Base-by-base conservation (phyloP, 2,329 filamentous ascomycete genomes). In the Trichoderma atrobrunneum region DNA sequence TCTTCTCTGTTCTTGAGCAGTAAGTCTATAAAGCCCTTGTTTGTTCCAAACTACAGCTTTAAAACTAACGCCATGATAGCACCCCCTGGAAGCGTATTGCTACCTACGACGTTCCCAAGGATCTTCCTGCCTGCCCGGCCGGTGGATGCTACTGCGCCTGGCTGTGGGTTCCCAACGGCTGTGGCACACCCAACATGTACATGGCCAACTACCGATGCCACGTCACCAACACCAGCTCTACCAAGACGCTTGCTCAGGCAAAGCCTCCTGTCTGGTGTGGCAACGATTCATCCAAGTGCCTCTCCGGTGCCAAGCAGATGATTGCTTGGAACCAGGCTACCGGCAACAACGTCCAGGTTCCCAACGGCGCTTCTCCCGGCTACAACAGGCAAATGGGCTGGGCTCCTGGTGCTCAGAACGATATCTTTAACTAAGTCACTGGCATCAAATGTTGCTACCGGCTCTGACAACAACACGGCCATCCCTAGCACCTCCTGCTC, bases 191-290 rank as follows among this genome's bases (percentile, higher is more conserved):
- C 26, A 78, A 79, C 73, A 77, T 78, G 68, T 77, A 86, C 73
- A 86, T 86, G 85, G 80, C 83, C 68, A 83, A 82, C 65, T 84
- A 81, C 76, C 82, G 81, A 68, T 87, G 84, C 78, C 83, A 82
- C 21, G 83, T 86, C 64, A 84, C 82, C 2, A 79, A 78, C 30
- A 80, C 81, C 1, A 80, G 78, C 5, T 82, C 82, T 0, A 81
- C 79, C 11, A 79, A 77, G 21, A 77, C 75, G 3, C 73, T 86
- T 24, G 83, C 81, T 12, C 69, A 77, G 11, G 82, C 84, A 2
- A 76, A 83, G 69, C 72, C 78, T 1, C 82, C 84, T 0, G 79
- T 81, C 1, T 83, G 81, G 73, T 86, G 84, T 76, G 79, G 74
- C 14, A 78, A 81, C 24, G 79, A 84, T 66, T 62, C 74, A 12